phyloP scores from a whole-genome alignment of 495 filamentous ascomycete species.

The Aspergillus incahuasiensis region DNA sequence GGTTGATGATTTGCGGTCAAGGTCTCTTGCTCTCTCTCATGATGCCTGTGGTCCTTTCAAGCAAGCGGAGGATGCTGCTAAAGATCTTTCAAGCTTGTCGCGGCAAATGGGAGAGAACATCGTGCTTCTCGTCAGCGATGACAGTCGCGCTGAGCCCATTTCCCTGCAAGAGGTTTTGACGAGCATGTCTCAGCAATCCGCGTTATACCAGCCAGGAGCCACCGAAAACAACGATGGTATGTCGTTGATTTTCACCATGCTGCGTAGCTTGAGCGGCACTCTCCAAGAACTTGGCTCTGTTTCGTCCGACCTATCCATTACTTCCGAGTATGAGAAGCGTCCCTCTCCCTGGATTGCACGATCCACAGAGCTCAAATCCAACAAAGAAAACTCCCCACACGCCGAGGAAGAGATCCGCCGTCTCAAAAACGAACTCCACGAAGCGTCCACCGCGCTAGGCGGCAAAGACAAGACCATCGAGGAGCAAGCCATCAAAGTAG shows the following conservation, averaged over 20 bases:
- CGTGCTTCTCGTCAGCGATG: conserved; percentile 61
- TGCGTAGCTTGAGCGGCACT: conserved; percentile 59
- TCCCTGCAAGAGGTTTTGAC: conserved; percentile 60
- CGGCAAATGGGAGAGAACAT: conserved; percentile 64
- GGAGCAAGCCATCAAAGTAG: conserved; percentile 68
- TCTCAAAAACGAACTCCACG: conserved; percentile 69
- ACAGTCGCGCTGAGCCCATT: conserved; percentile 64
- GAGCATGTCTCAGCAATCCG: conserved; percentile 55
- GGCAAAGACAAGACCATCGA: conserved; percentile 94
- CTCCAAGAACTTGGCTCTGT: conserved; percentile 70
- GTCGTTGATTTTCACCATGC: conserved; percentile 59
- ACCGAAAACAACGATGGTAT: conserved; percentile 57
- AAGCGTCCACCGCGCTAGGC: conserved; percentile 54
- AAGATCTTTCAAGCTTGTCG: conserved; percentile 62
- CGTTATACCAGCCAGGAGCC: conserved; percentile 27
- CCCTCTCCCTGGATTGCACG: conserved; percentile 81
- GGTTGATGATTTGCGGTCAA: conserved; percentile 69
- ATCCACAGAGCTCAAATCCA: conserved; percentile 68
- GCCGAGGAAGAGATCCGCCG: conserved; percentile 73
- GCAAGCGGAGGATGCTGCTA: conserved; percentile 56
- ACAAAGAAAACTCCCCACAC: conserved; percentile 72
- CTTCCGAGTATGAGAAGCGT: conserved; percentile 76
- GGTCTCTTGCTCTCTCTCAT: conserved; percentile 71
- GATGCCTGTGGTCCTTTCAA: conserved; percentile 49
- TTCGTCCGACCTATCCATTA: conserved; percentile 70